Percentiles rank a stretch among this genome's conserved stretches.
Evolutionary conservation across 169 alveolate genomes (phyloP).

Genomic region (Theileria sp.): DNA sequence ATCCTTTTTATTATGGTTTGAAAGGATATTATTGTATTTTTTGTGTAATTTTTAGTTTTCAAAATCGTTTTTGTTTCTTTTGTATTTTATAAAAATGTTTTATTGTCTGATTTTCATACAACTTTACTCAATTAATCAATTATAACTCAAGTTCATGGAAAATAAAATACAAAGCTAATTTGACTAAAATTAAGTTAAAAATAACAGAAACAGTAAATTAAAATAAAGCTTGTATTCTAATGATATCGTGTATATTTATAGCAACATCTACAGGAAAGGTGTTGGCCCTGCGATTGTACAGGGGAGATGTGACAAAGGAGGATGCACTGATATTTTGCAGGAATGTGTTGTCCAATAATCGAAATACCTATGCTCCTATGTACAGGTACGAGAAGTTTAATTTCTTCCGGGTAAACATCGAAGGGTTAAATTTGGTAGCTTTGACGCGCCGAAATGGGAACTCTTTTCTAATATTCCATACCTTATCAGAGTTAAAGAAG

Average conservation of each 20-base stretch:
- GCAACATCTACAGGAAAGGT: conserved; percentile 26
- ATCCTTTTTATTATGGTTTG: neutral
- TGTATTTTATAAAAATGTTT: neutral
- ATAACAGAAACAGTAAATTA: neutral
- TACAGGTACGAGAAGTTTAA: conserved; percentile 35
- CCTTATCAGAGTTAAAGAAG: conserved; percentile 26
- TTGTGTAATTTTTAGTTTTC: neutral
- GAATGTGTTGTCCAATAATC: conserved; percentile 2
- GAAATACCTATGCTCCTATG: conserved; percentile 13
- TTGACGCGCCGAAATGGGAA: conserved; percentile 37
- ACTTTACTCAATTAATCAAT: neutral
- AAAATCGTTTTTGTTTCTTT: too few relatives aligned
- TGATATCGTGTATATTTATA: conserved; percentile 60
- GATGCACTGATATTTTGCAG: conserved; percentile 49
- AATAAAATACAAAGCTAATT: neutral
- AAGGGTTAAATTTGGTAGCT: conserved; percentile 34
- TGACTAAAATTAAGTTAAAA: neutral
- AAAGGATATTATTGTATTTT: neutral
- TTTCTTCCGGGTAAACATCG: conserved; percentile 25
- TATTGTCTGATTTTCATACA: neutral
- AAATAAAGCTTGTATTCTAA: neutral
- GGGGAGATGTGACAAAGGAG: conserved; percentile 50
- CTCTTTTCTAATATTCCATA: conserved; percentile 26
- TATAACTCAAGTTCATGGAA: neutral
- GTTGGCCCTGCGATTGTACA: conserved; percentile 36